Percentiles rank a stretch among this genome's conserved stretches.
Evolutionary conservation across 1,284 basidiomycete species (phyloP).

Genomic region (Leucoagaricus sp.): DNA sequence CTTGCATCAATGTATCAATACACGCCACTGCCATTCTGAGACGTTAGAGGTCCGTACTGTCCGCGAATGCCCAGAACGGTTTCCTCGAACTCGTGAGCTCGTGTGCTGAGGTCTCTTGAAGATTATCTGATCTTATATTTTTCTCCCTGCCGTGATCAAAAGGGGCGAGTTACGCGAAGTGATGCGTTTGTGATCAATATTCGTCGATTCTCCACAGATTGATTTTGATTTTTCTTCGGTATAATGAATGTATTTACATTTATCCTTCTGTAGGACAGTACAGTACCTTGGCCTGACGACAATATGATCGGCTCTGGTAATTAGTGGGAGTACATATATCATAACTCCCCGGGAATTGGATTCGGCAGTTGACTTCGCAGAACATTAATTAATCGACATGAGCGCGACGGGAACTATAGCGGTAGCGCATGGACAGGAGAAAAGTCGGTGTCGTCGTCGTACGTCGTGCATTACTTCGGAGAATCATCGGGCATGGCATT

Average conservation of each 20-base stretch:
- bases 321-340: too few species aligned
- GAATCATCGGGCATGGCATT: neutral
- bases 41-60: neutral
- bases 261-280: neutral
- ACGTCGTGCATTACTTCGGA: neutral
- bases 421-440: too few species aligned
- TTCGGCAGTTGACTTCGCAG: too few species aligned
- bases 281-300: neutral
- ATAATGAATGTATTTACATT: neutral
- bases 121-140: neutral
- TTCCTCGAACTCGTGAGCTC: neutral
- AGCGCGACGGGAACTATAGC: too few species aligned
- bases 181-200: too few species aligned
- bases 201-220: neutral
- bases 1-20: conserved; percentile 19
- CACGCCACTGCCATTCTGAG: conserved; percentile 37
- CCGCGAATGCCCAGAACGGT: neutral
- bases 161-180: too few species aligned
- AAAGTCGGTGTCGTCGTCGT: neutral
- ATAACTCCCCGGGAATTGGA: too few species aligned
- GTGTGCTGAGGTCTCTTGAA: neutral
- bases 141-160: too few species aligned
- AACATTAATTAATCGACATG: too few species aligned
- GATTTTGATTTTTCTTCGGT: neutral
- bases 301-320: too few species aligned